A percentile compares a stretch with the other conserved stretches of the same genome.
Conservation (phyloP, 1,284 basidiomycete genomes). For the Rhodotorula sp. region DNA sequence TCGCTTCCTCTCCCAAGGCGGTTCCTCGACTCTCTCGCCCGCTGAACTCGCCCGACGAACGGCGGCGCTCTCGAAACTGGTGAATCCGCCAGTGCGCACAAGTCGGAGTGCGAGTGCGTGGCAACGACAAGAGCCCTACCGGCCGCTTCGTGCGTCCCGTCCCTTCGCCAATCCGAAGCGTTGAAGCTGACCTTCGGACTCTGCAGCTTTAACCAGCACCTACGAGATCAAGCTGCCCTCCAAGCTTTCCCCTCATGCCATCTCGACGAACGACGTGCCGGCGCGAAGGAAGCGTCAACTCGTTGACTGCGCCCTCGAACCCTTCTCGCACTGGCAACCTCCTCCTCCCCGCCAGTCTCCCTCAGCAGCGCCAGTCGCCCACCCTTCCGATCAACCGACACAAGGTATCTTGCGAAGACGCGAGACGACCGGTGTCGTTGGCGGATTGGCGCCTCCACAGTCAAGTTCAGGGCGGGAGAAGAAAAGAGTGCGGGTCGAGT, state of each 20-base stretch:
- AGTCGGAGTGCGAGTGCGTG: too few relatives aligned
- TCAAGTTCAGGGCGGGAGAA: not conserved
- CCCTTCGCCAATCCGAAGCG: too few relatives aligned
- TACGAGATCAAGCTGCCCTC: not conserved
- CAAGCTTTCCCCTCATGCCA: too few relatives aligned
- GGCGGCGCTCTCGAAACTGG: not conserved
- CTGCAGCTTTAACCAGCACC: not conserved
- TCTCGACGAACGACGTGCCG: too few relatives aligned
- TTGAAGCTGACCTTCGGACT: not conserved
- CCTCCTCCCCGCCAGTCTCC: not conserved
- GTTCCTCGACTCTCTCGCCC: too few relatives aligned
- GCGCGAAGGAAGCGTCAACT: not conserved
- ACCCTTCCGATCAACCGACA: not conserved
- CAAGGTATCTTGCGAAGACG: constrained; percentile 8
- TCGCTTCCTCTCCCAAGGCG: not conserved
- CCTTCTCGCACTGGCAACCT: not conserved
- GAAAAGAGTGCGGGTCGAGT: constrained; percentile 21
- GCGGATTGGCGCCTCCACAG: not conserved
- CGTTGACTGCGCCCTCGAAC: too few relatives aligned
- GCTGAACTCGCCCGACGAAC: not conserved
- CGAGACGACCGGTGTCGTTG: not conserved
- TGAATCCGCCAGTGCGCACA: not conserved
- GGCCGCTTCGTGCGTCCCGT: not conserved
- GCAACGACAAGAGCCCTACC: not conserved
- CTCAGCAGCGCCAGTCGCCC: not conserved